phyloP scores from a whole-genome alignment of 1,284 basidiomycete genomes.

The Peniophora sp. region DNA sequence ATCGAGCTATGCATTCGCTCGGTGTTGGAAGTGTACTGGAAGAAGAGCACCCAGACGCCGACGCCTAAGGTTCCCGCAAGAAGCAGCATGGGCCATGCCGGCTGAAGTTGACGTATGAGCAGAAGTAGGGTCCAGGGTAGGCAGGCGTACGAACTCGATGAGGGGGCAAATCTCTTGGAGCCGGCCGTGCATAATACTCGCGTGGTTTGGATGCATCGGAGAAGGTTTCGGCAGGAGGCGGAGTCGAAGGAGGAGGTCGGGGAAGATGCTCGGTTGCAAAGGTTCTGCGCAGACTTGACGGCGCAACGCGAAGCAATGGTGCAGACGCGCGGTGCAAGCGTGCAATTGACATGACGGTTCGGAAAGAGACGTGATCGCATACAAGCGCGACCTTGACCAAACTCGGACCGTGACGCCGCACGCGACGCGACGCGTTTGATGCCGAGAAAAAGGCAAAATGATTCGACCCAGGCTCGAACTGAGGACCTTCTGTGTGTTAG shows the following conservation, averaged over 20 bases:
- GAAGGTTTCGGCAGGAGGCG: conserved; percentile 24
- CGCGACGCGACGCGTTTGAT: too few relatives aligned
- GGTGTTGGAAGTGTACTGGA: conserved; percentile 64
- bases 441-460: conserved; percentile 14
- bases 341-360: neutral
- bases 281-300: neutral
- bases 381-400: neutral
- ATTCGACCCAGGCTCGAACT: conserved; percentile 51
- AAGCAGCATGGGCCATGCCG: conserved; percentile 54
- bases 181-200: conserved; percentile 25
- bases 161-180: conserved; percentile 31
- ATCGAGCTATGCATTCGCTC: conserved; percentile 74
- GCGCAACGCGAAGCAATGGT: too few relatives aligned
- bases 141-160: conserved; percentile 26
- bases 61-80: conserved; percentile 45
- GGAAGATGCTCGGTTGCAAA: conserved; percentile 12
- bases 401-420: too few relatives aligned
- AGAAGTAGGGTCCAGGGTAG: neutral
- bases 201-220: conserved; percentile 24
- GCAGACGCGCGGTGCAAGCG: neutral
- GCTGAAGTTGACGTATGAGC: conserved; percentile 19
- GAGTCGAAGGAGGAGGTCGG: conserved; percentile 14
- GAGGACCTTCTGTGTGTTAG: conserved; percentile 61
- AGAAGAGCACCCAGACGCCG: conserved; percentile 58
- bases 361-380: neutral